Evolutionary conservation across 805 yeast genomes (phyloP), one percentile per base, ranked within the genome.

Genomic region (Ogataea polymorpha): DNA sequence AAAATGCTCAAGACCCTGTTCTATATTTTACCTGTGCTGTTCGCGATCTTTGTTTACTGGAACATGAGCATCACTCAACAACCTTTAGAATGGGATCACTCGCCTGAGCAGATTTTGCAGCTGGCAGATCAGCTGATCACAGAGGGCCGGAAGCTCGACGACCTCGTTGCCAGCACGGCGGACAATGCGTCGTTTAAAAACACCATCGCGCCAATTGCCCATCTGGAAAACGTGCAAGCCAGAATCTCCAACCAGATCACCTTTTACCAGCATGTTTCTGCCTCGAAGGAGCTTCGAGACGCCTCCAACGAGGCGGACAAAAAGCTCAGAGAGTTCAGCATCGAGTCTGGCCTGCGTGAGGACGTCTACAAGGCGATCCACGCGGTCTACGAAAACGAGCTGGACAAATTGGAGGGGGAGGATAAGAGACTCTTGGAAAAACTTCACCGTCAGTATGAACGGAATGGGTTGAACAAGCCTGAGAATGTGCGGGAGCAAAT

Each of bases 181-280:
- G 68, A 68, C 8, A 53, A 59, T 12, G 82, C 88, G 5, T 67
- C 81, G 2, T 63, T 83, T 43, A 84, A 77, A 2, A 70, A 66
- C 39, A 75, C 79, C 10, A 70, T 86, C 41, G 60, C 65, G 38
- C 80, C 83, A 12, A 69, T 65, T 43, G 75, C 80, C 17, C 59
- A 68, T 26, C 61, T 70, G 39, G 79, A 77, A 47, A 80, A 84
- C 55, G 63, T 62, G 18, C 67, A 71, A 31, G 61, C 68, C 8
- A 71, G 71, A 5, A 37, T 70, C 6, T 66, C 67, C 20, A 74
- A 72, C 51, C 81, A 73, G 50, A 61, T 85, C 51, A 67, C 81
- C 14, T 86, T 87, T 56, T 81, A 79, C 54, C 87, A 80, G 60
- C 81, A 82, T 50, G 90, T 87, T 9, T 81, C 90, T 3, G 54